A percentile compares a stretch with the other conserved stretches of the same genome.
Evolutionary conservation across 2,329 filamentous ascomycete genomes (phyloP).

Genomic region (Hypoxylon sp.): DNA sequence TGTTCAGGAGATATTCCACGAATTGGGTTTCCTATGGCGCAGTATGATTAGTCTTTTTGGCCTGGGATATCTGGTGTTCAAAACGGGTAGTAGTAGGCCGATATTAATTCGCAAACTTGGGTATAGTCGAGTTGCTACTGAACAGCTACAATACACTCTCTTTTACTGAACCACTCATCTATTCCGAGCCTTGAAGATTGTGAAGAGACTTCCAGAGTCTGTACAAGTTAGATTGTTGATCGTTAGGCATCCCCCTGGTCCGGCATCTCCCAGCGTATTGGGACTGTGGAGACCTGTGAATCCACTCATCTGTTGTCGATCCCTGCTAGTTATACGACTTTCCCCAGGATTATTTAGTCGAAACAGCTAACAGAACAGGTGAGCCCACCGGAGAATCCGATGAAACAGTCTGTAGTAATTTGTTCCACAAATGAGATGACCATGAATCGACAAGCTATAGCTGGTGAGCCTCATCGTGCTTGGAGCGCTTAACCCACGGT

Average conservation of each 20-base stretch:
- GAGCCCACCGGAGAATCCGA: slow-evolving; percentile 18
- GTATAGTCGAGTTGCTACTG: not conserved
- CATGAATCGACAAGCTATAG: not conserved
- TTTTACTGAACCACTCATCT: not conserved
- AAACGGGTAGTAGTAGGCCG: not conserved
- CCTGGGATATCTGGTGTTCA: not conserved
- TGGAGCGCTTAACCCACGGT: slow-evolving; percentile 25
- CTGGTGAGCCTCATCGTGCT: slow-evolving; percentile 12
- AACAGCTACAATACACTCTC: not conserved
- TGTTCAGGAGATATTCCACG: not conserved
- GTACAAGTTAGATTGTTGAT: not conserved
- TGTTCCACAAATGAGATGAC: slow-evolving; percentile 24
- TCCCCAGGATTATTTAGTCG: slow-evolving; percentile 19
- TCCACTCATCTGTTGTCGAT: slow-evolving; percentile 28
- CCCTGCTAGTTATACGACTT: slow-evolving; percentile 11
- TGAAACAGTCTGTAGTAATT: slow-evolving; percentile 6
- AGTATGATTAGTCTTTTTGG: not conserved
- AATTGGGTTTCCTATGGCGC: not conserved
- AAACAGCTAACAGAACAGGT: slow-evolving; percentile 17
- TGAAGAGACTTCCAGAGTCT: not conserved
- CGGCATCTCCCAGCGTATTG: slow-evolving; percentile 12
- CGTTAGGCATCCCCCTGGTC: not conserved
- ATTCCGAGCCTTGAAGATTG: not conserved
- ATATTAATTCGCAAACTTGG: not conserved
- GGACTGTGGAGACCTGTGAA: slow-evolving; percentile 17